These are phyloP conservation scores for Puya raimondii DNA, from an alignment of 176 grass and related monocot genomes.

Conservation along the genomic window DNA sequence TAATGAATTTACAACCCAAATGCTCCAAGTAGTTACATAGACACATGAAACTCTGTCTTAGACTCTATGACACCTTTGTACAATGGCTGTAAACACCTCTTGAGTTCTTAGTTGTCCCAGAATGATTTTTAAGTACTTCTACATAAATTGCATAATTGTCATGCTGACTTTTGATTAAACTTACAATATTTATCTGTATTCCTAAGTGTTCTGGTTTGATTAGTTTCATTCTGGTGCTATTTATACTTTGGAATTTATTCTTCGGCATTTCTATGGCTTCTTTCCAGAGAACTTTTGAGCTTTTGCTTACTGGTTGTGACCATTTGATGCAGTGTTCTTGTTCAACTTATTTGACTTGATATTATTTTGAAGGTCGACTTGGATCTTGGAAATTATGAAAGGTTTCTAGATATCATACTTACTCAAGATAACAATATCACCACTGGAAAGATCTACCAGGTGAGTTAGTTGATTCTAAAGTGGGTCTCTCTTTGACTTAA, in stretches of 20 bases:
- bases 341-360: constrained; percentile 6
- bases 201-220: not conserved
- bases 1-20: not conserved
- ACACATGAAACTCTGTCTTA: not conserved
- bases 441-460: constrained; percentile 98
- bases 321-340: not conserved
- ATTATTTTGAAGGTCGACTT: constrained; percentile 69
- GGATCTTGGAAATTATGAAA: constrained; percentile 97
- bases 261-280: no score
- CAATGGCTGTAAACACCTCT: not conserved
- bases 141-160: no score
- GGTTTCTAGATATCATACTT: constrained; percentile 94
- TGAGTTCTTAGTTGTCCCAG: no score
- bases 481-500: not conserved
- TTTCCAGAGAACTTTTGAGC: no score
- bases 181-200: not conserved
- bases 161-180: no score
- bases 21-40: not conserved
- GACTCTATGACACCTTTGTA: not conserved
- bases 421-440: constrained; percentile 96
- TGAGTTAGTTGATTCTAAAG: constrained; percentile 6
- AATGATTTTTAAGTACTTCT: no score
- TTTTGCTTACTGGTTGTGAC: no score
- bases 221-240: not conserved
- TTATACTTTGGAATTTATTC: no score